Evolutionary conservation across 306 rosid genomes (phyloP).

Genomic region (Gastrolobium villosum): DNA sequence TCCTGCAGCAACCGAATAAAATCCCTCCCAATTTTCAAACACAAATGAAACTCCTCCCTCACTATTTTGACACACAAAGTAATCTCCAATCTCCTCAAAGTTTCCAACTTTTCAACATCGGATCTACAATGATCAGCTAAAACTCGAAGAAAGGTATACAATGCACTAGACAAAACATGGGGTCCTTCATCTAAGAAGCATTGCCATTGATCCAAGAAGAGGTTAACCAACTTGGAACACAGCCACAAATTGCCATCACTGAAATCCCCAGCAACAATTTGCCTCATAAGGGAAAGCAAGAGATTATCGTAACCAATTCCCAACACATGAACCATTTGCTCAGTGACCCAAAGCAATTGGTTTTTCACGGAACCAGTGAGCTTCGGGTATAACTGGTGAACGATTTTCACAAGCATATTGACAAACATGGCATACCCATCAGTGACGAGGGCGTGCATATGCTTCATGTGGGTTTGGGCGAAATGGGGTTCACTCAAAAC

Average conservation of each 20-base stretch:
- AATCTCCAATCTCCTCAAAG: conserved; percentile 70
- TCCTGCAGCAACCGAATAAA: conserved; percentile 77
- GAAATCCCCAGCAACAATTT: conserved; percentile 69
- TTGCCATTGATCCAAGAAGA: conserved; percentile 64
- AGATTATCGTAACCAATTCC: conserved; percentile 66
- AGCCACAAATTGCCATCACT: conserved; percentile 72
- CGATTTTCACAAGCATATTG: conserved; percentile 56
- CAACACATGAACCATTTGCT: conserved; percentile 61
- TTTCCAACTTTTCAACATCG: conserved; percentile 52
- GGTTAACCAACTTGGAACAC: conserved; percentile 62
- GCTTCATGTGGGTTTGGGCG: conserved; percentile 76
- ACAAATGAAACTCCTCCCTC: conserved; percentile 70
- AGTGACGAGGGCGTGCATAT: conserved; percentile 74
- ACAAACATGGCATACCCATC: conserved; percentile 71
- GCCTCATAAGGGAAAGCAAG: conserved; percentile 76
- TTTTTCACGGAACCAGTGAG: conserved; percentile 58
- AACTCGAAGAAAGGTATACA: conserved; percentile 76
- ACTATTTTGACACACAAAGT: conserved; percentile 70
- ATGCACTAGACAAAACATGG: conserved; percentile 60
- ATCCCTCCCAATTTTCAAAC: conserved; percentile 86
- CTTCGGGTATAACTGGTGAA: conserved; percentile 62
- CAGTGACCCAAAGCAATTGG: conserved; percentile 69
- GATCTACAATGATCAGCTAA: conserved; percentile 71
- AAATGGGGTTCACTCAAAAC: conserved; percentile 67
- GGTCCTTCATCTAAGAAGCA: conserved; percentile 65